Evolutionary conservation across 352 stramenopile genomes (phyloP), one percentile per base, ranked within the genome.

Genomic region (Globisporangium solare): DNA sequence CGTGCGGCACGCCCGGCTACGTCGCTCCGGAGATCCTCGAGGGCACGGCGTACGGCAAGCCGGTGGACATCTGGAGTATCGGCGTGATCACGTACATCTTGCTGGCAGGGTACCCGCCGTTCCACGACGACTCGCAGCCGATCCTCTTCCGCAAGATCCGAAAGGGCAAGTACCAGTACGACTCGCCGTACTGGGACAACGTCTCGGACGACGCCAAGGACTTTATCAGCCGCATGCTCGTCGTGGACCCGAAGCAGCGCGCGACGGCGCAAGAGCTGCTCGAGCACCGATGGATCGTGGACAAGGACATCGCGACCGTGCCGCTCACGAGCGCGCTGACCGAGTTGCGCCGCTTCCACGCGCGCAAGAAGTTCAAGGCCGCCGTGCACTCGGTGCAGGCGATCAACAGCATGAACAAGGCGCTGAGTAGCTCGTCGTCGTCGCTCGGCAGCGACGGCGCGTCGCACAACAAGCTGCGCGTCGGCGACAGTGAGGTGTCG

Each of bases 111-210:
- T 94, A 94, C 60, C 82, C 83, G 0, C 86, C 86, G 22, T 96
- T 96, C 68, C 77, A 98, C 60, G 94, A 98, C 68, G 92, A 97
- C 47, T 98, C 97, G 59, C 89, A 98, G 63, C 69, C 88, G 3
- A 73, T 93, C 35, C 71, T 99, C 40, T 99, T 94, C 66, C 73
- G 75, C 49, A 90, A 91, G 66, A 95, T 96, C 64, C 69, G 76
- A n/a, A 83, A 82, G 58, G 86, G 88, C 43, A 83, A 92, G 48
- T 95, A 83, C 64, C 82, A 95, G 54, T 96, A 84, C 59, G 83
- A 94, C 58, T 89, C 85, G 31, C 85, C 86, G 17, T 94, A 94
- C 63, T 96, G 88, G 88, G 88, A 96, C 63, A 80, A 93, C 40
- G 83, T 96, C 45, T 96, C 86, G 43, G 65, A 82, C 18, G 80